Conservation (phyloP, 768 basidiomycete genomes). For the Pulveroboletus sp. region DNA sequence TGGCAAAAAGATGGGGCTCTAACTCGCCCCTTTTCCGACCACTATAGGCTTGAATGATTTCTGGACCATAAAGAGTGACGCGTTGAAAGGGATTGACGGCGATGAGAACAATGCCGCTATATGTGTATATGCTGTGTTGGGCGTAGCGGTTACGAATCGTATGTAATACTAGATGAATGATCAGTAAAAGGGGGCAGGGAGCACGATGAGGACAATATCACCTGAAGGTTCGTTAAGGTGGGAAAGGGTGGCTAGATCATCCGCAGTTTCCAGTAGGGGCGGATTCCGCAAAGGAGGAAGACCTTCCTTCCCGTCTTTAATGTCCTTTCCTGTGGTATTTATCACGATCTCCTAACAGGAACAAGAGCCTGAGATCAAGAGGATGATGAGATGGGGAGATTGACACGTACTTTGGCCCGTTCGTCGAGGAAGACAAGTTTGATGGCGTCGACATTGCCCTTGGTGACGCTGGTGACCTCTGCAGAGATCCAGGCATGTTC, state of each 20-base stretch:
- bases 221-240: slow-evolving; percentile 98
- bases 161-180: slow-evolving; percentile 67
- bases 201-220: slow-evolving; percentile 32
- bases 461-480: slow-evolving; percentile 66
- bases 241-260: slow-evolving; percentile 96
- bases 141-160: slow-evolving; percentile 96
- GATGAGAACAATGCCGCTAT: slow-evolving; percentile 97
- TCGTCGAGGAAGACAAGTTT: slow-evolving; percentile 86
- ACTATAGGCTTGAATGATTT: slow-evolving; percentile 96
- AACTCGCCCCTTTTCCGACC: slow-evolving; percentile 89
- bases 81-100: slow-evolving; percentile 99
- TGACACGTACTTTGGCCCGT: slow-evolving; percentile 72
- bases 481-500: slow-evolving; percentile 93
- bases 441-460: slow-evolving; percentile 67
- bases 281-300: slow-evolving; percentile 96
- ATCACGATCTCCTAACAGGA: slow-evolving; percentile 65
- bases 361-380: background rate
- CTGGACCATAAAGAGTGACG: slow-evolving; percentile 93
- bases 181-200: background rate
- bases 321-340: slow-evolving; percentile 74
- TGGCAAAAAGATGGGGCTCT: slow-evolving; percentile 97
- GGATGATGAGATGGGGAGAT: slow-evolving; percentile 7
- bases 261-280: slow-evolving; percentile 91
- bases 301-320: slow-evolving; percentile 72
- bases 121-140: slow-evolving; percentile 97